Percentiles rank a stretch among this genome's conserved stretches.
phyloP scores from a whole-genome alignment of 2,329 filamentous ascomycete genomes.

The Neonectria ditissima region DNA sequence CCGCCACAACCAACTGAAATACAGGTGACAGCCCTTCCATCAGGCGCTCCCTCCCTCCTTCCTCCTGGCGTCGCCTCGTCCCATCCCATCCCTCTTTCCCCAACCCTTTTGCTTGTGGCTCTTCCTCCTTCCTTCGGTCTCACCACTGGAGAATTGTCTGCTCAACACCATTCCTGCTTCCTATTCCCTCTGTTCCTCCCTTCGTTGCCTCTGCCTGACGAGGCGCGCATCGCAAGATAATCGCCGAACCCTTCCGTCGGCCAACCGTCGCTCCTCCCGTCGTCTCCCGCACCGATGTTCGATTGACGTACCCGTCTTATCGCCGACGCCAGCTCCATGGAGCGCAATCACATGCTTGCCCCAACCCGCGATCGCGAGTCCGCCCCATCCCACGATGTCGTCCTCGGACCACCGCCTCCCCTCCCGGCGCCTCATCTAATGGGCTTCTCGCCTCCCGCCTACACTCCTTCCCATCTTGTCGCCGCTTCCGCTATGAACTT shows the following conservation, averaged over 20 bases:
- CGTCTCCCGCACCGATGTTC: constrained; percentile 37
- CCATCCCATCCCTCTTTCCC: constrained; percentile 33
- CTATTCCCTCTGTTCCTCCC: background rate
- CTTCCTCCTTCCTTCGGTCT: constrained; percentile 16
- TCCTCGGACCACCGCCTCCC: constrained; percentile 45
- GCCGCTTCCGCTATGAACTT: constrained; percentile 44
- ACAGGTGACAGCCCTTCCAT: constrained; percentile 21
- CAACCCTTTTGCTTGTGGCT: constrained; percentile 32
- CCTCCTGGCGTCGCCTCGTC: constrained; percentile 26
- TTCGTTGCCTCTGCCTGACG: background rate
- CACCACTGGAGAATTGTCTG: constrained; percentile 24
- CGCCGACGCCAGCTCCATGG: constrained; percentile 49
- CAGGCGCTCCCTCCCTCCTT: constrained; percentile 18
- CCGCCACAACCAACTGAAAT: constrained; percentile 40
- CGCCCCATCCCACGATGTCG: constrained; percentile 39
- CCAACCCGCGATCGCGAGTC: constrained; percentile 41
- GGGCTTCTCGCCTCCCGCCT: constrained; percentile 42
- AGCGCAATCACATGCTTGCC: constrained; percentile 61
- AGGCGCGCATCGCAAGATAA: background rate
- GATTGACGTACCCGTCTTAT: constrained; percentile 46
- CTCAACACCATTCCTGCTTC: background rate
- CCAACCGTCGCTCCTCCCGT: constrained; percentile 10
- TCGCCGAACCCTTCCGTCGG: background rate
- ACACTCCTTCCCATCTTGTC: constrained; percentile 32
- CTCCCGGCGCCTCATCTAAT: constrained; percentile 41